Percentiles rank a stretch among this genome's conserved stretches.
Conservation (phyloP, 2,329 filamentous ascomycete species). For the Rhynchosporium agropyri region DNA sequence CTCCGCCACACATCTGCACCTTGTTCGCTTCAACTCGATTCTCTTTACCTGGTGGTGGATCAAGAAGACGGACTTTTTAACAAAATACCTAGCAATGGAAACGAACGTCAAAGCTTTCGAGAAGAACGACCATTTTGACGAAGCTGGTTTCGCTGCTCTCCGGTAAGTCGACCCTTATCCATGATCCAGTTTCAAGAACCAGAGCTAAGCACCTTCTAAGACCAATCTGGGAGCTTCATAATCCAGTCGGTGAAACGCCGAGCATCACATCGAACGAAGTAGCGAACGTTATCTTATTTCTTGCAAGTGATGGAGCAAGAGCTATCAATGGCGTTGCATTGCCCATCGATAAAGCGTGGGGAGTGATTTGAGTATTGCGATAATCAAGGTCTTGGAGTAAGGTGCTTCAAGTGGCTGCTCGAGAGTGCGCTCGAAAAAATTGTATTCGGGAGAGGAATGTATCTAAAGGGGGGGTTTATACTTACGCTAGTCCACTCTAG, state of each 20-base stretch:
- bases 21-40: neutral
- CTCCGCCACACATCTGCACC: neutral
- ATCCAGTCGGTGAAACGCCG: slow-evolving; percentile 30
- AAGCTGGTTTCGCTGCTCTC: slow-evolving; percentile 35
- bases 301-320: slow-evolving; percentile 42
- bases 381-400: neutral
- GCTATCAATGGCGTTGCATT: slow-evolving; percentile 44
- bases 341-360: slow-evolving; percentile 46
- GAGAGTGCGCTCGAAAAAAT: neutral
- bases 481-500: no score
- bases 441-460: no score
- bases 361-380: slow-evolving; percentile 37
- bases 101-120: slow-evolving; percentile 29
- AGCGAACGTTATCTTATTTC: slow-evolving; percentile 45
- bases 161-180: slow-evolving; percentile 28
- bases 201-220: slow-evolving; percentile 19
- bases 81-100: slow-evolving; percentile 22
- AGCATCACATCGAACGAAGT: slow-evolving; percentile 42
- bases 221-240: slow-evolving; percentile 42
- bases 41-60: neutral
- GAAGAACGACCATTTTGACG: slow-evolving; percentile 35
- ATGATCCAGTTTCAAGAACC: neutral
- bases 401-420: no score
- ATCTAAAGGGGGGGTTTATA: no score
- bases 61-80: neutral